Evolutionary conservation across 2,329 filamentous ascomycete genomes (phyloP).

Genomic region (Alternaria tenuissima): DNA sequence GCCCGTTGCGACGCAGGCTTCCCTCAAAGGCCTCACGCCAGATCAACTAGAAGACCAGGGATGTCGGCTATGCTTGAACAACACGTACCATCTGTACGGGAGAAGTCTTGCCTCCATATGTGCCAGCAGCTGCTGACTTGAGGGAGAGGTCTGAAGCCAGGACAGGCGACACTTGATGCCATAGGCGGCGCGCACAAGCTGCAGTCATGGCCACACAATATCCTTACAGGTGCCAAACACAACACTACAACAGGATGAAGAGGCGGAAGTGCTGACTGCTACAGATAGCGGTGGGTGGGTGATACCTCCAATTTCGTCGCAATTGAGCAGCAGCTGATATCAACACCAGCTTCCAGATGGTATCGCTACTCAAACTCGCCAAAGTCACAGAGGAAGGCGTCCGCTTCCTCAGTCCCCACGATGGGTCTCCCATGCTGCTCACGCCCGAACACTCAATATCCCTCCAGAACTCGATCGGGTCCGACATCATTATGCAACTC

Average conservation of each 20-base stretch:
- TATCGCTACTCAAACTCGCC: conserved; percentile 90
- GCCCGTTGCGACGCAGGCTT: conserved; percentile 97
- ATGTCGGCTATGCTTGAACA: conserved; percentile 93
- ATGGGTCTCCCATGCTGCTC: conserved; percentile 93
- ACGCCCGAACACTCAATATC: conserved; percentile 97
- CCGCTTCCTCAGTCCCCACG: conserved; percentile 93
- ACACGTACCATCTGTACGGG: conserved; percentile 84
- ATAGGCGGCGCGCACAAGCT: conserved; percentile 93
- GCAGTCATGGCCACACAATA: conserved; percentile 94
- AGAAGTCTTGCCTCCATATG: neutral
- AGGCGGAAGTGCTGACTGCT: conserved; percentile 34
- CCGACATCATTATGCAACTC: conserved; percentile 99
- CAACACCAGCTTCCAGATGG: conserved; percentile 89
- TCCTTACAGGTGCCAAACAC: conserved; percentile 71
- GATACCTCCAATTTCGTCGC: conserved; percentile 25
- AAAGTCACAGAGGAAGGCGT: conserved; percentile 96
- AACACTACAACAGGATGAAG: neutral
- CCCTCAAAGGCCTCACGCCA: conserved; percentile 91
- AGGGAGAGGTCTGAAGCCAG: conserved; percentile 80
- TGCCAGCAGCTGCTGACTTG: conserved; percentile 26
- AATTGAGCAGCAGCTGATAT: conserved; percentile 38
- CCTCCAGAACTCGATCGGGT: conserved; percentile 95
- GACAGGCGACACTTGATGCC: conserved; percentile 84
- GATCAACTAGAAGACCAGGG: conserved; percentile 89
- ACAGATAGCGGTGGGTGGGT: conserved; percentile 58